phyloP scores from a whole-genome alignment of 1,284 basidiomycete species.

The Heterobasidion irregulare region DNA sequence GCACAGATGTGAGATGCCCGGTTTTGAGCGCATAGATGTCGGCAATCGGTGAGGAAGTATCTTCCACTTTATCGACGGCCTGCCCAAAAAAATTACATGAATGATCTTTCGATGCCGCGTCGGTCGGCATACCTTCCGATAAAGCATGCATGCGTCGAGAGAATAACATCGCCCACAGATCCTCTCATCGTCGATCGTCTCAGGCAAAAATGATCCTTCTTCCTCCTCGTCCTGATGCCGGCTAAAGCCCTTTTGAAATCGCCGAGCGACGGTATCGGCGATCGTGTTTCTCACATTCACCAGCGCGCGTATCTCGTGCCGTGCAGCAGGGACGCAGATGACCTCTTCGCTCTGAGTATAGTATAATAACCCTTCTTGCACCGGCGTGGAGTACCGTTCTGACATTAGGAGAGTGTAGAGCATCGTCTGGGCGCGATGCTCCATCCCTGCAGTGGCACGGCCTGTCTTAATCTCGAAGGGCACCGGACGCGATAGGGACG shows the following conservation, averaged over 20 bases:
- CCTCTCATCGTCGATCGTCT: constrained; percentile 78
- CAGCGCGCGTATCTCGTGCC: constrained; percentile 82
- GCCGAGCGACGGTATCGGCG: constrained; percentile 62
- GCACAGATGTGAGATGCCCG: constrained; percentile 62
- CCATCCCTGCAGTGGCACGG: constrained; percentile 66
- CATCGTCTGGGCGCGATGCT: constrained; percentile 97
- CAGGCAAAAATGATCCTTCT: constrained; percentile 56
- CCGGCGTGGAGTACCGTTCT: constrained; percentile 75
- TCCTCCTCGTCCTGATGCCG: constrained; percentile 1
- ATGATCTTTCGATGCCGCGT: constrained; percentile 1
- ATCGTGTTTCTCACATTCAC: constrained; percentile 82
- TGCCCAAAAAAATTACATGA: constrained; percentile 19
- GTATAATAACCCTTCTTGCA: constrained; percentile 79
- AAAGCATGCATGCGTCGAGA: constrained; percentile 88
- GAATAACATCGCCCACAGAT: constrained; percentile 80
- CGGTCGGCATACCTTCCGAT: constrained; percentile 62
- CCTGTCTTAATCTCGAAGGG: constrained; percentile 98
- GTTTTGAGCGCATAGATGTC: constrained; percentile 77
- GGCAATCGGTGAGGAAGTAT: constrained; percentile 59
- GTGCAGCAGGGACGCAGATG: constrained; percentile 67
- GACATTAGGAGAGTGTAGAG: constrained; percentile 89
- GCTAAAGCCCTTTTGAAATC: constrained; percentile 14
- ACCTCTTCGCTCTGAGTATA: constrained; percentile 91
- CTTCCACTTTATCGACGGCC: constrained; percentile 63
- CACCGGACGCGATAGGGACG: constrained; percentile 29